Evolutionary conservation across 257 asterid genomes (phyloP), one percentile per base, ranked within the genome.

Genomic region (Pogostemon cablin): DNA sequence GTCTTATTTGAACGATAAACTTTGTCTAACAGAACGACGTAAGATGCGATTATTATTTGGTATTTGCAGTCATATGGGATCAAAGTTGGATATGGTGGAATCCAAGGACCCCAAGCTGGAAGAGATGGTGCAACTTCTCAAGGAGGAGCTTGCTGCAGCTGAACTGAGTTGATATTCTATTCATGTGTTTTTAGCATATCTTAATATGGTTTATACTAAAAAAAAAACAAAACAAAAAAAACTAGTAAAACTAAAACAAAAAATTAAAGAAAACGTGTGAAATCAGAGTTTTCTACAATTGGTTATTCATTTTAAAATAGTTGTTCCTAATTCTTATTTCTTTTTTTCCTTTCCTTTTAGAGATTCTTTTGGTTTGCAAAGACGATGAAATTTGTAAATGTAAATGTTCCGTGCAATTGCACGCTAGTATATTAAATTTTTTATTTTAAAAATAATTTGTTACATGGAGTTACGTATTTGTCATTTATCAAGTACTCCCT

Each of bases 51-150:
- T 48, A 69, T 69, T 48, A 69, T 11, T 38, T 72, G 68, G 3
- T 68, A 35, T 53, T 43, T 75, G 74, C 86, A 90, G 95, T 90
- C 96, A 2, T 77, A 82, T 43, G 96, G 96, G 41, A 90, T 90
- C 65, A 87, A 87, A 79, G 90, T 90, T 38, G 96, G 96, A 52
- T 90, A 87, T 44, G 96, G 96, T 25, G 88, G 89, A 61, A 77
- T 83, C 53, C 88, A 81, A 15, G 91, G 91, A 65, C 83, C 90
- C 71, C 75, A 89, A 47, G 88, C 87, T 47, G 96, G 91, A 74
- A 86, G 96, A 78, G 96, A 86, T 62, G 95, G 90, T 53, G 75
- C 80, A 42, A 82, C 60, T 71, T 55, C 90, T 79, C 96, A 82
- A 74, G 90, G 81, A 72, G 92, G 95, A 42, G 90, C 82, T 52